Evolutionary conservation across 1,284 basidiomycete genomes (phyloP).

Genomic region (Boletus austroedulis): DNA sequence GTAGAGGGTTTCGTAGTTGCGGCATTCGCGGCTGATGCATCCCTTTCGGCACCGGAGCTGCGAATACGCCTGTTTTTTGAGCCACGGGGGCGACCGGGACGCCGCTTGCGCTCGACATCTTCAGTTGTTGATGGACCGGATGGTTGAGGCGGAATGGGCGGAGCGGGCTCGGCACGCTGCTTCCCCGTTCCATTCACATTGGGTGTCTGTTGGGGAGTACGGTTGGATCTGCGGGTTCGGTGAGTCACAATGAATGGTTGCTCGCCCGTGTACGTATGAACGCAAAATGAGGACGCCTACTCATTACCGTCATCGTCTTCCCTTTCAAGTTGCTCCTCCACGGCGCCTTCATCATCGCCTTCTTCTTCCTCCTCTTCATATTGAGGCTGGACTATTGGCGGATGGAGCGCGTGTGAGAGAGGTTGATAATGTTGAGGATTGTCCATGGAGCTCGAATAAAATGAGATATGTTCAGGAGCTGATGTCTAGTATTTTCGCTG

Average conservation of each 20-base stretch:
- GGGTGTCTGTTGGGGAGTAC: constrained; percentile 16
- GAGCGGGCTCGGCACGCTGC: constrained; percentile 18
- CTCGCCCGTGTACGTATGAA: constrained; percentile 2
- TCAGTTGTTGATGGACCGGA: constrained; percentile 23
- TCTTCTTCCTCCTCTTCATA: constrained; percentile 39
- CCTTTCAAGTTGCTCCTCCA: constrained; percentile 61
- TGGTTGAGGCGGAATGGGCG: constrained; percentile 19
- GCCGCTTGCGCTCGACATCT: constrained; percentile 50
- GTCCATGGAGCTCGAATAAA: constrained; percentile 47
- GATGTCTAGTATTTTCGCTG: constrained; percentile 29
- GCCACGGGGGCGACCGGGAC: constrained; percentile 70
- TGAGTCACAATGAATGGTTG: constrained; percentile 6
- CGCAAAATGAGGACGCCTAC: constrained; percentile 22
- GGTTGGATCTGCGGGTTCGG: constrained; percentile 25
- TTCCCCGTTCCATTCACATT: constrained; percentile 18
- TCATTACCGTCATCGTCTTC: constrained; percentile 39
- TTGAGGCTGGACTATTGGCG: constrained; percentile 44
- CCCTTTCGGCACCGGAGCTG: constrained; percentile 34
- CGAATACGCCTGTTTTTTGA: constrained; percentile 64
- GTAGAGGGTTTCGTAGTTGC: constrained; percentile 22
- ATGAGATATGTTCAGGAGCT: constrained; percentile 30
- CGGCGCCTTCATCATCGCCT: constrained; percentile 65
- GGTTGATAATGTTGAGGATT: constrained; percentile 77
- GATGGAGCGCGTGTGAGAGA: constrained; percentile 71
- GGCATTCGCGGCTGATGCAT: constrained; percentile 15